These are phyloP conservation scores for Xerocomellus intermedius DNA, from an alignment of 768 basidiomycete genomes.

Conservation along the genomic window DNA sequence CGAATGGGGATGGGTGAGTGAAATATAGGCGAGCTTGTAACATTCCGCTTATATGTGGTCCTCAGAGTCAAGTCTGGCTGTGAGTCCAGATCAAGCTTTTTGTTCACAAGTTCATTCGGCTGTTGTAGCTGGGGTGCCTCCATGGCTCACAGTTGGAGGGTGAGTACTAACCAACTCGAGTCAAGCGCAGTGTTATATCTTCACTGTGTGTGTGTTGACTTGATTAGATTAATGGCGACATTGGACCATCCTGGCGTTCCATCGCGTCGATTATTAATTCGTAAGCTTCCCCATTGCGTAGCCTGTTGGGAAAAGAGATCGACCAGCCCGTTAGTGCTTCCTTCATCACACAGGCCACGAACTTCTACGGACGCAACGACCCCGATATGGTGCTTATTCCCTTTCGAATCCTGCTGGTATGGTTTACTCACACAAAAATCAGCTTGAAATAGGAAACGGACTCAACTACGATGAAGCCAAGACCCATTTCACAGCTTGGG, in stretches of 20 bases:
- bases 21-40: background rate
- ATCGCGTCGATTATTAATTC: constrained; percentile 53
- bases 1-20: constrained; percentile 62
- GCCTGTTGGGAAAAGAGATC: background rate
- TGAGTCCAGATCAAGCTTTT: constrained; percentile 42
- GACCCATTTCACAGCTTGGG: constrained; percentile 71
- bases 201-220: background rate
- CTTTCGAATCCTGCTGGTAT: background rate
- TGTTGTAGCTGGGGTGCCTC: constrained; percentile 35
- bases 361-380: constrained; percentile 66
- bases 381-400: constrained; percentile 53
- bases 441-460: constrained; percentile 67
- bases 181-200: background rate
- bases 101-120: background rate
- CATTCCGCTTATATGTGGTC: background rate
- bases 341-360: constrained; percentile 58
- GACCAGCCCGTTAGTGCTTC: constrained; percentile 46
- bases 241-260: constrained; percentile 48
- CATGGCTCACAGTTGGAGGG: constrained; percentile 43
- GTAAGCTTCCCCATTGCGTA: constrained; percentile 30
- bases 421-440: constrained; percentile 2
- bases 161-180: constrained; percentile 17
- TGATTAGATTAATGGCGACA: constrained; percentile 16
- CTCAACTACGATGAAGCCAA: constrained; percentile 63
- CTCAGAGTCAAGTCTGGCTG: constrained; percentile 57